A percentile compares a stretch with the other conserved stretches of the same genome.
phyloP scores from a whole-genome alignment of 148 eudicot species.

The Silene uniflora region DNA sequence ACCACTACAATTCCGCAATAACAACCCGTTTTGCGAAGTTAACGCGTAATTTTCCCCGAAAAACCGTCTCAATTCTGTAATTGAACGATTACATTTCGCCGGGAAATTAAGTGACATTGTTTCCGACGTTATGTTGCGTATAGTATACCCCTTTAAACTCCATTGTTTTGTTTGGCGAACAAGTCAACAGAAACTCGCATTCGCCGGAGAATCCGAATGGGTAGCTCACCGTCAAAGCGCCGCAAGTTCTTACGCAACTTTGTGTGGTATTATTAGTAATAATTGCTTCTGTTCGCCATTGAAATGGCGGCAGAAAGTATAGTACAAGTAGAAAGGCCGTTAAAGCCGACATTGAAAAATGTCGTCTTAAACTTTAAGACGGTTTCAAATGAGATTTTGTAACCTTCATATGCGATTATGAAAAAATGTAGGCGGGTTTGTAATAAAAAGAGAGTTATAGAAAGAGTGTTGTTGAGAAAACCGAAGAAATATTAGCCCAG shows the following conservation, averaged over 20 bases:
- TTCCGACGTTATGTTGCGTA: constrained; percentile 42
- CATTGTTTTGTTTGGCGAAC: constrained; percentile 25
- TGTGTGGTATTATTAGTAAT: not conserved
- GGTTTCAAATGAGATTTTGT: too few relatives aligned
- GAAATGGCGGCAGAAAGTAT: not conserved
- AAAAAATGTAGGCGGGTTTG: too few relatives aligned
- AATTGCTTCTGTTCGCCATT: not conserved
- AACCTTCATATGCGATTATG: not conserved
- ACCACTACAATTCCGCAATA: constrained; percentile 39
- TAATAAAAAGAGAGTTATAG: too few relatives aligned
- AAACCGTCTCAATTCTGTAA: constrained; percentile 18
- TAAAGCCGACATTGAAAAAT: too few relatives aligned
- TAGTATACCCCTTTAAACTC: constrained; percentile 26
- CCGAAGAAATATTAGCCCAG: too few relatives aligned
- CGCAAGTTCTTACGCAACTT: constrained; percentile 38
- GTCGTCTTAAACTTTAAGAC: too few relatives aligned
- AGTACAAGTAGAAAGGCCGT: not conserved
- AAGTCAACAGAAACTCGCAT: constrained; percentile 43
- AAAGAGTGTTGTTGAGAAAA: too few relatives aligned
- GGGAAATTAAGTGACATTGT: constrained; percentile 37
- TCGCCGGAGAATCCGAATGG: constrained; percentile 74
- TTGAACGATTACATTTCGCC: constrained; percentile 41
- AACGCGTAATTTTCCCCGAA: constrained; percentile 40
- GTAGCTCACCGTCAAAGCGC: constrained; percentile 29
- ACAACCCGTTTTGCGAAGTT: constrained; percentile 42